Evolutionary conservation across 257 asterid genomes (phyloP).

Genomic region (Scutellaria baicalensis): DNA sequence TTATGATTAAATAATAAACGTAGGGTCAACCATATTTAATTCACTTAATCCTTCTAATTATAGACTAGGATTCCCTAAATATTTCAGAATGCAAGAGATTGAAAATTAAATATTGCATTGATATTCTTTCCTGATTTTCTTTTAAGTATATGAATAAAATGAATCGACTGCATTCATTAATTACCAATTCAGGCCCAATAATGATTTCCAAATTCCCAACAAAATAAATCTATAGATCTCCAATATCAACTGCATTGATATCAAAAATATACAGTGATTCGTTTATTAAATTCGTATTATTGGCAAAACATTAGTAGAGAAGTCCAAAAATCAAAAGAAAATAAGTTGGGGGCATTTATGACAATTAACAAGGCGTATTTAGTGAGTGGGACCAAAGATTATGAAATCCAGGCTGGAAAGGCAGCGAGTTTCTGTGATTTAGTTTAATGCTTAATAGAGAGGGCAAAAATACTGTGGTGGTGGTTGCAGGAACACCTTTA

Average conservation of each 20-base stretch:
- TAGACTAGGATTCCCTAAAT: neutral
- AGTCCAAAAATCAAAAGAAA: neutral
- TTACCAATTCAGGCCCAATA: neutral
- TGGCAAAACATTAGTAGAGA: no score
- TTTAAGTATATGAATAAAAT: neutral
- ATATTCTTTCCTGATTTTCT: neutral
- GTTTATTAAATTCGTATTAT: neutral
- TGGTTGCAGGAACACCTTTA: slow-evolving; percentile 11
- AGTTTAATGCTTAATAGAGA: slow-evolving; percentile 1
- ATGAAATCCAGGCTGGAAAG: slow-evolving; percentile 38
- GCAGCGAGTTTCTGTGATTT: slow-evolving; percentile 19
- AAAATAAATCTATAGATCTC: neutral
- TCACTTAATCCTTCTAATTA: neutral
- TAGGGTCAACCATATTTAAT: neutral
- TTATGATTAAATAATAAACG: neutral
- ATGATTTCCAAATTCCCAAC: neutral
- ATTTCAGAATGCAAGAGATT: neutral
- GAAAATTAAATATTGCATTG: neutral
- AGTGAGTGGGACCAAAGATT: slow-evolving; percentile 16
- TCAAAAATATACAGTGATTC: neutral
- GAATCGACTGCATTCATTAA: neutral
- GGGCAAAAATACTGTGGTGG: slow-evolving; percentile 20
- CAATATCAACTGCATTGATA: neutral
- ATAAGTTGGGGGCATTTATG: slow-evolving; percentile 14
- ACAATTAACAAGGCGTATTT: neutral